Conservation (phyloP, 2,329 filamentous ascomycete genomes). For the Fusarium hainanense region DNA sequence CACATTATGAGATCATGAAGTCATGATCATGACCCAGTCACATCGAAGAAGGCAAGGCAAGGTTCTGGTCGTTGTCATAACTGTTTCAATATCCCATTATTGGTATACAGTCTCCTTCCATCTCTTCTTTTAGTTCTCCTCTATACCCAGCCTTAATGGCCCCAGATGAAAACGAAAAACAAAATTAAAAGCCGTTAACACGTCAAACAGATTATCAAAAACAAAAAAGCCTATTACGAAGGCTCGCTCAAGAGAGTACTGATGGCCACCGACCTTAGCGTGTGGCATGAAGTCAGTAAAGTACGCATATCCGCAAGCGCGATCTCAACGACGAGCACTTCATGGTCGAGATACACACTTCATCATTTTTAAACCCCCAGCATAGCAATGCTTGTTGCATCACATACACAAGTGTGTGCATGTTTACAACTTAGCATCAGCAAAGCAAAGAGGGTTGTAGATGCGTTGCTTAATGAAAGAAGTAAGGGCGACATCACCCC, state of each 20-base stretch:
- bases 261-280: slow-evolving; percentile 34
- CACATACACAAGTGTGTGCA: slow-evolving; percentile 36
- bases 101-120: slow-evolving; percentile 33
- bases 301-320: slow-evolving; percentile 35
- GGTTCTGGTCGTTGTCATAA: slow-evolving; percentile 4
- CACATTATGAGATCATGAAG: slow-evolving; percentile 3
- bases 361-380: neutral
- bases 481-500: slow-evolving; percentile 71
- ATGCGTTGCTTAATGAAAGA: slow-evolving; percentile 69
- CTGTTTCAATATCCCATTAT: slow-evolving; percentile 33
- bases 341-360: slow-evolving; percentile 29
- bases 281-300: slow-evolving; percentile 32
- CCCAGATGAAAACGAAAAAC: slow-evolving; percentile 39
- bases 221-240: slow-evolving; percentile 35
- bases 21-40: neutral
- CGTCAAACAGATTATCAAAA: slow-evolving; percentile 44
- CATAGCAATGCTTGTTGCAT: slow-evolving; percentile 4
- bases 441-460: slow-evolving; percentile 67
- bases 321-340: slow-evolving; percentile 37
- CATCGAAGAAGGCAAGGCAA: neutral
- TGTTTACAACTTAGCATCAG: slow-evolving; percentile 50
- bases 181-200: slow-evolving; percentile 47
- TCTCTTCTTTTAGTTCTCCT: slow-evolving; percentile 38
- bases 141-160: slow-evolving; percentile 36
- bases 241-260: slow-evolving; percentile 40